These are phyloP conservation scores for Canavalia gladiata DNA, from an alignment of 306 rosid genomes.

Conservation along the genomic window DNA sequence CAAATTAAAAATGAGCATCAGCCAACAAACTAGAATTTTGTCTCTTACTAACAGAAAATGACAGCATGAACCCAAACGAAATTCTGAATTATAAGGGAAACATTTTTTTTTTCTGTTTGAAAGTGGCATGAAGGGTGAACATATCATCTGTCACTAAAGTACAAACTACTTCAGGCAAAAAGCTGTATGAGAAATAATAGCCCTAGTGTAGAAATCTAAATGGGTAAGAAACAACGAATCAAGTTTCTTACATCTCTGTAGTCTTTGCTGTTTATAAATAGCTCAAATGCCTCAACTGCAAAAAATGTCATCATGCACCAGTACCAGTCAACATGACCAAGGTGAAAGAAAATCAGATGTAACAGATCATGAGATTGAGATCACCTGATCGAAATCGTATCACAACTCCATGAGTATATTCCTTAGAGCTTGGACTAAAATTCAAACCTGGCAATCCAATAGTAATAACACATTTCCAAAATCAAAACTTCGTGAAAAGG, in stretches of 20 bases:
- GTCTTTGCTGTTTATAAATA: constrained; percentile 73
- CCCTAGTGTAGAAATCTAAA: constrained; percentile 19
- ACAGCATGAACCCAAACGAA: constrained; percentile 34
- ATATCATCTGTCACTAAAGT: background rate
- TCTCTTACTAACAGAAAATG: constrained; percentile 26
- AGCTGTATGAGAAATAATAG: constrained; percentile 29
- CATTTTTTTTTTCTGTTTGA: constrained; percentile 10
- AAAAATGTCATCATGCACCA: constrained; percentile 50
- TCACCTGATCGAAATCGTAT: constrained; percentile 88
- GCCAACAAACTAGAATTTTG: constrained; percentile 10
- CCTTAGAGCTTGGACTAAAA: constrained; percentile 69
- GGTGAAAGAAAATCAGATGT: constrained; percentile 43
- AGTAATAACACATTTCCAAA: constrained; percentile 14
- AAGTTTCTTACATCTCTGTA: constrained; percentile 80
- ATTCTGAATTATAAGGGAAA: constrained; percentile 13
- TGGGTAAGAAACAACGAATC: constrained; percentile 27
- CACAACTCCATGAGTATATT: constrained; percentile 77
- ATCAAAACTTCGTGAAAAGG: constrained; percentile 3
- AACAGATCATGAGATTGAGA: constrained; percentile 44
- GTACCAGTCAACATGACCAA: constrained; percentile 48
- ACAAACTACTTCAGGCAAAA: constrained; percentile 41
- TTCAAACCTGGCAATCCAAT: constrained; percentile 68
- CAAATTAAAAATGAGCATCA: constrained; percentile 21
- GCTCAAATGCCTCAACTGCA: constrained; percentile 81
- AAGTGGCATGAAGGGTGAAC: constrained; percentile 11